These are phyloP conservation scores for Sisymbrium irio DNA, from an alignment of 345 rosid genomes.

Conservation along the genomic window DNA sequence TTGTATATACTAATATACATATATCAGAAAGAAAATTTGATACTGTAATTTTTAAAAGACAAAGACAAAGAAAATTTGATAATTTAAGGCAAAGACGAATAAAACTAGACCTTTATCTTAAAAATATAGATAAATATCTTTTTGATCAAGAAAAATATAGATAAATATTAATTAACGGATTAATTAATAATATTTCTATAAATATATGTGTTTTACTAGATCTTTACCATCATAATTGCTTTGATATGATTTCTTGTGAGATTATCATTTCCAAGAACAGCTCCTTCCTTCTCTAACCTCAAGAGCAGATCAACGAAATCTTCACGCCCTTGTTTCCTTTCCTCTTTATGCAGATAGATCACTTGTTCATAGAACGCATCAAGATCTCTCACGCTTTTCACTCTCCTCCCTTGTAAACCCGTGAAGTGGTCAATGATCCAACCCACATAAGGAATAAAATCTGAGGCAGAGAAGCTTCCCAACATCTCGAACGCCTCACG, in stretches of 20 bases:
- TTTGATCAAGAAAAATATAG: too few relatives aligned
- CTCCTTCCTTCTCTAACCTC: conserved; percentile 1
- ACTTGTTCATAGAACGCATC: not conserved
- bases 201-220: not conserved
- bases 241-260: conserved; percentile 4
- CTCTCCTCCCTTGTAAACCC: not conserved
- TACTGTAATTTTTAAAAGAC: too few relatives aligned
- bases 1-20: too few relatives aligned
- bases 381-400: not conserved
- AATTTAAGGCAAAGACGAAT: too few relatives aligned
- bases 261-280: not conserved
- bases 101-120: too few relatives aligned
- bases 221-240: conserved; percentile 1
- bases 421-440: not conserved
- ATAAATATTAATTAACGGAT: too few relatives aligned
- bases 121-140: too few relatives aligned
- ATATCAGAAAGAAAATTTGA: too few relatives aligned
- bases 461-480: conserved; percentile 10
- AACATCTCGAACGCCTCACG: not conserved
- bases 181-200: too few relatives aligned
- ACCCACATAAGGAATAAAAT: not conserved
- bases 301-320: not conserved
- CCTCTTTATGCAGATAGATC: not conserved
- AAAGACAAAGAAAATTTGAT: too few relatives aligned
- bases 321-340: not conserved